These are phyloP conservation scores for Neofusicoccum kwambonambiense DNA, from an alignment of 2,329 filamentous ascomycete genomes.

Conservation along the genomic window DNA sequence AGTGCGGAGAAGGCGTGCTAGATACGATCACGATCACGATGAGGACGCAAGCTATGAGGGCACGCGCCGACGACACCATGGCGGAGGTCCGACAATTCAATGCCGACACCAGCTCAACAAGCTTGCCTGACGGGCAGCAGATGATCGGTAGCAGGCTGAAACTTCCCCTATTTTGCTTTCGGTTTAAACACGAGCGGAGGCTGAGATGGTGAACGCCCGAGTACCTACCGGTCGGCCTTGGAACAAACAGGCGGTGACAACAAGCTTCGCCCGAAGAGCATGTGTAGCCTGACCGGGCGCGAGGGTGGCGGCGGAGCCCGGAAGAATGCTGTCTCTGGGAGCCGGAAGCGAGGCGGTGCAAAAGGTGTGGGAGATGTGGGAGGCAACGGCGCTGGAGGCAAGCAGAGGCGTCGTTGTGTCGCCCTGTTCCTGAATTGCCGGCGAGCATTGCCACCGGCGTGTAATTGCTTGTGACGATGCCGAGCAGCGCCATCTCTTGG, in stretches of 20 bases:
- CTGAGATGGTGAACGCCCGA: not conserved
- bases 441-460: not conserved
- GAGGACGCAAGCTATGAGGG: not conserved
- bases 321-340: not conserved
- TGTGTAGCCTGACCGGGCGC: not conserved
- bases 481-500: not conserved
- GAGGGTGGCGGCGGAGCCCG: not conserved
- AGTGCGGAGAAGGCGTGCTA: conserved; percentile 5
- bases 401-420: not conserved
- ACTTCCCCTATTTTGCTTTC: conserved; percentile 4
- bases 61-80: not conserved
- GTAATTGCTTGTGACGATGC: conserved; percentile 8
- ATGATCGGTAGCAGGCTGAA: conserved; percentile 7
- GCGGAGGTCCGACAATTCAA: not conserved
- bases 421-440: not conserved
- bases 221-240: not conserved
- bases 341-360: not conserved
- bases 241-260: conserved; percentile 1
- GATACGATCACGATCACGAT: not conserved
- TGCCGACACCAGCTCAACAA: not conserved
- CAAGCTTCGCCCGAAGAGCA: not conserved
- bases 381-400: not conserved
- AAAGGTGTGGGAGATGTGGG: not conserved
- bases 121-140: not conserved
- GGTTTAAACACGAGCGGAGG: not conserved